phyloP scores from a whole-genome alignment of 345 rosid genomes.

The Brassica rapa region DNA sequence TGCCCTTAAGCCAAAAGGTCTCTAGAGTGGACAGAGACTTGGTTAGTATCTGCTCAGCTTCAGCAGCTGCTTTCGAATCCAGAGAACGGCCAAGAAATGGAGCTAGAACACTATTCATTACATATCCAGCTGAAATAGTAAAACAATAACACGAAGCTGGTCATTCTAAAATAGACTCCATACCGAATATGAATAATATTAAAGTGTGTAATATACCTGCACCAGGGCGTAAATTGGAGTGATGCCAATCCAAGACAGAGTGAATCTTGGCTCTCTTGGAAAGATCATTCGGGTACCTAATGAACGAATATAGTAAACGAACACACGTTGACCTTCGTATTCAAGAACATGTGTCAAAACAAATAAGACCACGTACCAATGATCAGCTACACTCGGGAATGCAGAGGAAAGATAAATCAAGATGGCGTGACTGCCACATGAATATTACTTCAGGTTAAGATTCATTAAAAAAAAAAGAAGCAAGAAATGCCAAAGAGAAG shows the following conservation, averaged over 20 bases:
- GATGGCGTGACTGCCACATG: slow-evolving; percentile 69
- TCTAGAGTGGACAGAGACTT: slow-evolving; percentile 62
- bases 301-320: not conserved
- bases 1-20: slow-evolving; percentile 77
- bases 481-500: not conserved
- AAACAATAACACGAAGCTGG: slow-evolving; percentile 2
- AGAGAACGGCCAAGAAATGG: slow-evolving; percentile 56
- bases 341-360: slow-evolving; percentile 38
- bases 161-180: not conserved
- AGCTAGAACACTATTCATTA: slow-evolving; percentile 49
- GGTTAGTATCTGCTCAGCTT: slow-evolving; percentile 56
- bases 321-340: slow-evolving; percentile 22
- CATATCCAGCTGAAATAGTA: slow-evolving; percentile 50
- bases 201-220: slow-evolving; percentile 49
- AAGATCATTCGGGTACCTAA: slow-evolving; percentile 87
- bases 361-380: slow-evolving; percentile 53
- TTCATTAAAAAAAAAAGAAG: slow-evolving; percentile 9
- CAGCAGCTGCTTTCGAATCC: slow-evolving; percentile 65
- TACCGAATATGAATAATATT: not conserved
- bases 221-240: slow-evolving; percentile 70
- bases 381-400: slow-evolving; percentile 82
- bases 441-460: not conserved
- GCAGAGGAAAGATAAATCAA: slow-evolving; percentile 69
- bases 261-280: slow-evolving; percentile 75
- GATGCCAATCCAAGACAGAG: slow-evolving; percentile 90